A percentile compares a stretch with the other conserved stretches of the same genome.
phyloP scores from a whole-genome alignment of 352 stramenopile genomes.

The Globisporangium recalcitrans region DNA sequence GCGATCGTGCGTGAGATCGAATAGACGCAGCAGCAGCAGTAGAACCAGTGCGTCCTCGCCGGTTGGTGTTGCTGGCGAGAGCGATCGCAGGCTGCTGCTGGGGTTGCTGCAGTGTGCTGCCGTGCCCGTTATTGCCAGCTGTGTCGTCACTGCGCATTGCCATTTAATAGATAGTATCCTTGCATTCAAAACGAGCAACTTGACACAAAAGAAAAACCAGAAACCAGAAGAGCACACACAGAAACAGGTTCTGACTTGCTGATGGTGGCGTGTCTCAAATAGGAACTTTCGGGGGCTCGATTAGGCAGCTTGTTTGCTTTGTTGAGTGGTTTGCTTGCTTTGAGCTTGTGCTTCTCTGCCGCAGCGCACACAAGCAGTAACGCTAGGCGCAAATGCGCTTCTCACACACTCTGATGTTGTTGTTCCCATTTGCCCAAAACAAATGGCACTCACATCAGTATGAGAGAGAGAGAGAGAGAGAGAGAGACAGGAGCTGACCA shows the following conservation, averaged over 20 bases:
- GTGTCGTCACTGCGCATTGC: too few relatives aligned
- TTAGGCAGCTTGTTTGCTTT: neutral
- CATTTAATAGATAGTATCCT: too few relatives aligned
- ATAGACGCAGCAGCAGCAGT: conserved; percentile 27
- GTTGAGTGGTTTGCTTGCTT: neutral
- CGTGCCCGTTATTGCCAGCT: too few relatives aligned
- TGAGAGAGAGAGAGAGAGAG: too few relatives aligned
- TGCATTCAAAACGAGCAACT: neutral
- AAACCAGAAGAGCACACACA: too few relatives aligned
- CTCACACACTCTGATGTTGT: too few relatives aligned
- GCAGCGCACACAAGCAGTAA: neutral
- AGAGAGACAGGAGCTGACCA: too few relatives aligned
- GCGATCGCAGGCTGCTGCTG: neutral
- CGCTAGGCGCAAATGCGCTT: too few relatives aligned
- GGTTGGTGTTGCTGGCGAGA: neutral
- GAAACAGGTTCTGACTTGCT: too few relatives aligned
- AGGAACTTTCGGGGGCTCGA: neutral
- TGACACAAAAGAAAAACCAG: neutral
- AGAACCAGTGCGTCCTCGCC: neutral
- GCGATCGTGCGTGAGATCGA: conserved; percentile 76
- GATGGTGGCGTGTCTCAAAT: neutral
- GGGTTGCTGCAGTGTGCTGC: too few relatives aligned
- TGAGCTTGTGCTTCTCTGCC: neutral
- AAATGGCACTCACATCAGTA: too few relatives aligned
- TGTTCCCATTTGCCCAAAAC: too few relatives aligned